Evolutionary conservation across 768 basidiomycete species (phyloP).

Genomic region (Rhizopogon vinicolor): DNA sequence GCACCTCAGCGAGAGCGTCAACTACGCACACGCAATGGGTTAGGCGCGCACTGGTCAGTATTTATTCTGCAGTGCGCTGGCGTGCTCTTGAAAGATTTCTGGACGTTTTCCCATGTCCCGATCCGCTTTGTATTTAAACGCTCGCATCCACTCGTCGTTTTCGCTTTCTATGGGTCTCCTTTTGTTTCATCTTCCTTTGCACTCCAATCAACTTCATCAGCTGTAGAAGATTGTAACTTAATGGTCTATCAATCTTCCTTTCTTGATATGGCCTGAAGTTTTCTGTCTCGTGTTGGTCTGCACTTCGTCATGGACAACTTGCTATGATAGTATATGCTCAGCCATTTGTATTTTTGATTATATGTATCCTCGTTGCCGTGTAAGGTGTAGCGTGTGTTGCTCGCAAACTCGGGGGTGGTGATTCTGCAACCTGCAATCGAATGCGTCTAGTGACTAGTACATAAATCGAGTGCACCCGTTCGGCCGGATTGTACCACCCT

Average conservation of each 20-base stretch:
- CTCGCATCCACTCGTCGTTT: not conserved
- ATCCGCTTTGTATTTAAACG: slow-evolving; percentile 3
- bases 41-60: slow-evolving; percentile 6
- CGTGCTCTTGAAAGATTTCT: slow-evolving; percentile 1
- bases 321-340: not conserved
- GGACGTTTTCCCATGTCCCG: not conserved
- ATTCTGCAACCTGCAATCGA: no score
- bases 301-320: not conserved
- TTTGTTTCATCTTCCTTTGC: no score
- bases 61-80: not conserved
- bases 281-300: not conserved
- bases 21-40: slow-evolving; percentile 41
- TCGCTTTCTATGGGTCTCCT: not conserved
- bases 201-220: no score
- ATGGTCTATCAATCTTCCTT: not conserved
- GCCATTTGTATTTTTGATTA: not conserved
- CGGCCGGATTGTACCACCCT: no score
- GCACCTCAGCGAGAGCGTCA: slow-evolving; percentile 81
- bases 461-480: no score
- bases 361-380: not conserved
- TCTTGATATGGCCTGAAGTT: not conserved
- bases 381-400: not conserved
- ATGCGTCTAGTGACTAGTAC: no score
- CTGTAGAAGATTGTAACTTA: not conserved
- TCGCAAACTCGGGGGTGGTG: no score